Base-by-base conservation (phyloP, 208 protist genomes). In the Crithidia expoeki region DNA sequence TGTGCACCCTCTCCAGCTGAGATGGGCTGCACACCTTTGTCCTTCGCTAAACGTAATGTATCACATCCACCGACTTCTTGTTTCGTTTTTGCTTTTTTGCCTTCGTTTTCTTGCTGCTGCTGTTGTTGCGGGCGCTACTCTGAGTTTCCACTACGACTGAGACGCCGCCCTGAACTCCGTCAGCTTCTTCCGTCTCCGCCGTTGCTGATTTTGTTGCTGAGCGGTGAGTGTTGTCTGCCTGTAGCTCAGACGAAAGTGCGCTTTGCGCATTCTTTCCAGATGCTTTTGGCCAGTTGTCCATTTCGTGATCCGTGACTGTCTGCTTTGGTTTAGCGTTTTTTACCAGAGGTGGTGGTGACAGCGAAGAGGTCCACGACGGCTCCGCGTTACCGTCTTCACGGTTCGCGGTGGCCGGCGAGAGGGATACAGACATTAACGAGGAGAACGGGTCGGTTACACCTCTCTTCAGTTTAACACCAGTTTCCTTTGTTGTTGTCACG, bases 21-120 rank as follows among this genome's bases (percentile, higher is more conserved):
- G n/a, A n/a, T n/a, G n/a, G n/a, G n/a, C n/a, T n/a, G n/a, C n/a
- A n/a, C n/a, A 32, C 4, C 23, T 32, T 25, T 44, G 2, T 60
- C 55, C 2, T 46, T 44, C 30, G 14, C 34, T 42, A 65, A 4
- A 65, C 28, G n/a, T 65, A 65, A 32, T 65, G 60, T 2, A 65
- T 65, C 30, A 55, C 46, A 7, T 36, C 60, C 60, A 65, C 60
- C 19, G 32, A 10, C n/a, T 42, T 52, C n/a, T 52, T 65, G 17
- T 21, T 12, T 3, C 23, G 2, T n/a, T 65, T 65, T 2, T 2
- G 16, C 60, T 55, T 65, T 32, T 65, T 65, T 4, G 60, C 14
- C 21, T 55, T 52, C 32, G 30, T 55, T 46, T 21, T 34, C 11
- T 52, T 52, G 17, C 42, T 27, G 17, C n/a, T 17, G 5, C 23